Conservation (phyloP, 768 basidiomycete species). For the Podaxis carcinomalis region DNA sequence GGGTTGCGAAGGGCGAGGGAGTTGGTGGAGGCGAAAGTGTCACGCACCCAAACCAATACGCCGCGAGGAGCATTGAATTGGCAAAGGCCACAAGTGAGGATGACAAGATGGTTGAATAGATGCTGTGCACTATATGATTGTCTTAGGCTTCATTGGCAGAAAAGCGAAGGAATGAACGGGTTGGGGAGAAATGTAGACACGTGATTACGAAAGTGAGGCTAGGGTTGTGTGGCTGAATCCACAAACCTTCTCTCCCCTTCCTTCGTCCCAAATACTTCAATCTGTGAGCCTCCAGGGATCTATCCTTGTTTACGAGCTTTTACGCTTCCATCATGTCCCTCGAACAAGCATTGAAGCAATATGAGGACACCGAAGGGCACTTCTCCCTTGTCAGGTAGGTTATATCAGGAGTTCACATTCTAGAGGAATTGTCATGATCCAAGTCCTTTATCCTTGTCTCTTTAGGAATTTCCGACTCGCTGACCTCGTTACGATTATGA, state of each 20-base stretch:
- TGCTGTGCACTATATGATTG: background rate
- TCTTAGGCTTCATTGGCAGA: background rate
- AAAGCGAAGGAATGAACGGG: background rate
- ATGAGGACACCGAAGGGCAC: constrained; percentile 88
- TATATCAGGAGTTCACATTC: constrained; percentile 12
- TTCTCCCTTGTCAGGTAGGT: constrained; percentile 93
- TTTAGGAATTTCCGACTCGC: constrained; percentile 93
- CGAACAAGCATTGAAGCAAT: constrained; percentile 64
- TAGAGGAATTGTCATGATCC: constrained; percentile 14
- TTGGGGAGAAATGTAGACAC: background rate
- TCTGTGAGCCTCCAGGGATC: constrained; percentile 32
- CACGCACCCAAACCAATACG: constrained; percentile 92
- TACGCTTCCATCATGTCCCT: constrained; percentile 22
- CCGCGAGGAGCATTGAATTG: constrained; percentile 68
- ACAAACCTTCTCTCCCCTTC: background rate
- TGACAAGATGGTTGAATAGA: constrained; percentile 41
- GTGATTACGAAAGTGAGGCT: constrained; percentile 10
- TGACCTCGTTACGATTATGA: constrained; percentile 98
- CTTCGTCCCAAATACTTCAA: constrained; percentile 24
- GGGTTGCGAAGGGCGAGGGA: constrained; percentile 88
- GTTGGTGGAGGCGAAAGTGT: constrained; percentile 82
- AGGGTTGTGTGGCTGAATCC: background rate
- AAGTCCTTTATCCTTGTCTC: constrained; percentile 14
- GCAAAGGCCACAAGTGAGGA: constrained; percentile 39
- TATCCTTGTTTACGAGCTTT: constrained; percentile 27